Evolutionary conservation across 768 basidiomycete species (phyloP), one percentile per base, ranked within the genome.

Genomic region (Calocera cornea): DNA sequence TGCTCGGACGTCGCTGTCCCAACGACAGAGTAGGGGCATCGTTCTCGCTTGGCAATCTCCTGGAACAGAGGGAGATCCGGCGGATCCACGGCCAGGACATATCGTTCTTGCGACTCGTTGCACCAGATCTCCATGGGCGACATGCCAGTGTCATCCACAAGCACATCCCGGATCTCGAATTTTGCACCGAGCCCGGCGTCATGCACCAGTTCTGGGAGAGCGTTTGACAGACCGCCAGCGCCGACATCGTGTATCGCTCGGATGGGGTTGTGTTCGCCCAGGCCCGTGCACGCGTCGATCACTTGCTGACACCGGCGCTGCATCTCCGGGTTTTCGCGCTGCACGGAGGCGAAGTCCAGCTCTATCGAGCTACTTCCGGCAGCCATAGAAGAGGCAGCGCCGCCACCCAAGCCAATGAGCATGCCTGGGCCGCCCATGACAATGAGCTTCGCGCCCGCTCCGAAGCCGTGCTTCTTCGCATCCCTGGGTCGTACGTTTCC

Each of bases 61-160:
- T 86, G 86, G 77, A 99, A 98, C 2, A 78, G 76, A 1, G 78
- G 76, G 29, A 80, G 72, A 24, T 86, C 79, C 67, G 83, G 83
- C 1, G 85, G 84, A 0, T 85, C 84, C 68, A 99, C 83, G 10
- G 97, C 97, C 34, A 98, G 83, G 33, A 98, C 97, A 75, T 98
- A 99, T 41, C 97, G 87, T 73, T 98, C 97, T 79, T 98, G 97
- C 70, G 87, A 89, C 78, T 99, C 97, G 77, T 99, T 99, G 75
- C 97, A 98, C 97, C 97, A 99, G 64, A 98, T 97, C 78, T 98
- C 95, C 95, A 99, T 97, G 0, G 97, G 97, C 2, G 92, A 94
- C 91, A 99, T 92, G 41, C 89, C 88, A 27, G 83, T 82, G 75
- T 98, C 97, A 33, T 92, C 95, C 41, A 97, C 86, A 29, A 92